Conservation (phyloP, 2,329 filamentous ascomycete genomes). For the Apiospora arundinis region DNA sequence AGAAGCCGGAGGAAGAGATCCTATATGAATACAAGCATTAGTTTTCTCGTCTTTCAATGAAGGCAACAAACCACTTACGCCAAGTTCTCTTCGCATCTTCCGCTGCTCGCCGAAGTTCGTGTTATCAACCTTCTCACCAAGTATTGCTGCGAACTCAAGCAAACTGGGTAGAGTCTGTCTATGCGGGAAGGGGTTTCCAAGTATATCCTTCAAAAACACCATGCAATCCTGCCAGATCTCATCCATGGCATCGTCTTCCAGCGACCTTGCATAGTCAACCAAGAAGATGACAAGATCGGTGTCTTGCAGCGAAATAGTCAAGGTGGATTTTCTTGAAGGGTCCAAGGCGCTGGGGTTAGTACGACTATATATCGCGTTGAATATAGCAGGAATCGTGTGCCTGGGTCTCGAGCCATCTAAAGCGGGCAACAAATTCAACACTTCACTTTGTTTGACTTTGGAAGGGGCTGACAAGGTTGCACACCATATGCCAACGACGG, state of each 20-base stretch:
- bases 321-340: slow-evolving; percentile 79
- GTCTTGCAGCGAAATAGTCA: slow-evolving; percentile 85
- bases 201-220: slow-evolving; percentile 84
- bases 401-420: slow-evolving; percentile 90
- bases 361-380: slow-evolving; percentile 94
- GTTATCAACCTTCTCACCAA: slow-evolving; percentile 96
- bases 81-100: slow-evolving; percentile 88
- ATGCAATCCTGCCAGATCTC: slow-evolving; percentile 98
- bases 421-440: slow-evolving; percentile 88
- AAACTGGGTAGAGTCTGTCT: slow-evolving; percentile 86
- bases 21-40: slow-evolving; percentile 48
- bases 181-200: slow-evolving; percentile 94
- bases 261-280: slow-evolving; percentile 84
- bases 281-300: slow-evolving; percentile 86
- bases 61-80: slow-evolving; percentile 61
- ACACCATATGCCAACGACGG: slow-evolving; percentile 85
- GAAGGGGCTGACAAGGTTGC: slow-evolving; percentile 52
- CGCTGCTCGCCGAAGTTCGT: slow-evolving; percentile 96
- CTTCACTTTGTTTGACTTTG: slow-evolving; percentile 61
- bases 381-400: slow-evolving; percentile 90
- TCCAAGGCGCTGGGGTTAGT: slow-evolving; percentile 86
- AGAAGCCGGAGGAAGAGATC: slow-evolving; percentile 89
- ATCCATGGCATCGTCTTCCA: slow-evolving; percentile 97
- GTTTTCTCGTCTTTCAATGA: neutral
- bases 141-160: slow-evolving; percentile 85